Evolutionary conservation across 768 basidiomycete species (phyloP).

Genomic region (Boletus vinaceobasis): DNA sequence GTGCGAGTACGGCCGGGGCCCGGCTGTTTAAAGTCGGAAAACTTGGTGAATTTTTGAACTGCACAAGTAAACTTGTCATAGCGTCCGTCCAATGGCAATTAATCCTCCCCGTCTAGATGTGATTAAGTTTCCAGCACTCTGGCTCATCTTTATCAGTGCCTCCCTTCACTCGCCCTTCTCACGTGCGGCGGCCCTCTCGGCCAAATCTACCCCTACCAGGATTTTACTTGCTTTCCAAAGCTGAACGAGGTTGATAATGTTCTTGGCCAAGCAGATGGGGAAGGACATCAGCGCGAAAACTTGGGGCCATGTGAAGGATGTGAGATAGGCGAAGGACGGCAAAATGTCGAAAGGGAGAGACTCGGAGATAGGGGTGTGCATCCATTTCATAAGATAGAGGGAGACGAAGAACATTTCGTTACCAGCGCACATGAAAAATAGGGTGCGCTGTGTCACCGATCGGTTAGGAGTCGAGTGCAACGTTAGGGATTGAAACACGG

Average conservation of each 20-base stretch:
- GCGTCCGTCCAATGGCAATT: slow-evolving; percentile 7
- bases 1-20: slow-evolving; percentile 3
- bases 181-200: slow-evolving; percentile 71
- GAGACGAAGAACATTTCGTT: slow-evolving; percentile 97
- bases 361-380: slow-evolving; percentile 58
- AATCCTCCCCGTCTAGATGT: slow-evolving; percentile 13
- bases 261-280: slow-evolving; percentile 77
- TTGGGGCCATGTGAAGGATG: slow-evolving; percentile 70
- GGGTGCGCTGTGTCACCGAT: slow-evolving; percentile 54
- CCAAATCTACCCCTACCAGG: slow-evolving; percentile 88
- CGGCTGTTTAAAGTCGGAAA: background rate
- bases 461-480: background rate
- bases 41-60: slow-evolving; percentile 11
- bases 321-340: slow-evolving; percentile 18
- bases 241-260: slow-evolving; percentile 92
- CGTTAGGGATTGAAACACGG: slow-evolving; percentile 31
- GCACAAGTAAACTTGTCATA: slow-evolving; percentile 6
- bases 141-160: background rate
- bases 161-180: slow-evolving; percentile 26
- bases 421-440: slow-evolving; percentile 90
- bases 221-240: slow-evolving; percentile 98
- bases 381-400: slow-evolving; percentile 90
- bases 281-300: slow-evolving; percentile 58
- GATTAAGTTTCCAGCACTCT: background rate
- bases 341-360: slow-evolving; percentile 12